Conservation (phyloP, 83 land plant species). For the Isoetes engelmannii region DNA sequence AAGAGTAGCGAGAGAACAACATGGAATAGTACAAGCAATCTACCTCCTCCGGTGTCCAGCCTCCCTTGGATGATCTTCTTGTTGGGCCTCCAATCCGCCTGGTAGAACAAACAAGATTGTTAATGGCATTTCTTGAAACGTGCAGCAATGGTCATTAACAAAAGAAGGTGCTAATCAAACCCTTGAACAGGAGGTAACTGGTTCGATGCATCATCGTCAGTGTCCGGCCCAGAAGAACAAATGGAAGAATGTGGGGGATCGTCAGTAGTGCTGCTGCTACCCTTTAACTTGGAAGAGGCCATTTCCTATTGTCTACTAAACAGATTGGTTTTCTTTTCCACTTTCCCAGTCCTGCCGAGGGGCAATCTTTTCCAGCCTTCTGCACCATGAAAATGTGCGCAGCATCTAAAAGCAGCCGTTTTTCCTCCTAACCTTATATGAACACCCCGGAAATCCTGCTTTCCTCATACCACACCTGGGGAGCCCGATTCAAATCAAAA, state of each 20-base stretch:
- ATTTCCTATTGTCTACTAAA: neutral
- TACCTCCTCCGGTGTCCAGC: constrained; percentile 95
- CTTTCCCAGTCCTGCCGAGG: no score
- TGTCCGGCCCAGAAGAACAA: constrained; percentile 14
- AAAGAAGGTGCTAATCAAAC: neutral
- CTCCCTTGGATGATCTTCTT: constrained; percentile 86
- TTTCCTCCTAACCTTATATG: no score
- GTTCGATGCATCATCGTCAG: constrained; percentile 11
- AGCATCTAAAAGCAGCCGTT: no score
- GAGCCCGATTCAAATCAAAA: no score
- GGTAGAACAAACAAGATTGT: neutral
- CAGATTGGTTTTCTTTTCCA: no score
- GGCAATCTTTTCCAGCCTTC: no score
- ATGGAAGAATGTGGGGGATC: constrained; percentile 13
- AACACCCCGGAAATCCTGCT: no score
- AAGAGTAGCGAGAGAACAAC: no score
- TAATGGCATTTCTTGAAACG: neutral
- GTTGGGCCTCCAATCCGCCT: constrained; percentile 95
- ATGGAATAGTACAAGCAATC: neutral
- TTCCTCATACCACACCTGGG: no score
- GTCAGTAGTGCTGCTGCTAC: constrained; percentile 15
- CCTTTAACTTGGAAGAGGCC: constrained; percentile 8
- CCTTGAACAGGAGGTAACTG: constrained; percentile 15
- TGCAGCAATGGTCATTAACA: neutral
- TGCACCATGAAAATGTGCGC: no score